Percentiles rank a stretch among this genome's conserved stretches.
Conservation (phyloP, 139 green algal genomes). For the Closterium sp. region DNA sequence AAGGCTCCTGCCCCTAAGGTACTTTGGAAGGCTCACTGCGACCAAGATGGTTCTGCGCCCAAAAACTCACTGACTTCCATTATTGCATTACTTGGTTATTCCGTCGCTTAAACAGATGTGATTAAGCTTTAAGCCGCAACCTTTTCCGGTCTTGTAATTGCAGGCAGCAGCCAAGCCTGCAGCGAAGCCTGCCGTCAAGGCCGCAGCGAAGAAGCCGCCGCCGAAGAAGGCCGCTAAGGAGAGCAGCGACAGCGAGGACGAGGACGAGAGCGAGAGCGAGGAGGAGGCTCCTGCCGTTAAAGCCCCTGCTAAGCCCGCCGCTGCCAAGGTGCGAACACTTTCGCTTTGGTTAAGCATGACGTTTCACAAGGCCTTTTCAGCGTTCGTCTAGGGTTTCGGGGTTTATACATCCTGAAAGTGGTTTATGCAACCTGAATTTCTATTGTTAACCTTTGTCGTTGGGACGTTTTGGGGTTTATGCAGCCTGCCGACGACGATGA, state of each 20-base stretch:
- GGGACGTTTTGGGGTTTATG: background rate
- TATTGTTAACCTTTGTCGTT: too few relatives aligned
- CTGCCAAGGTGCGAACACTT: background rate
- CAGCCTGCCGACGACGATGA: background rate
- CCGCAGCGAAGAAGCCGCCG: background rate
- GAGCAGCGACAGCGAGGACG: background rate
- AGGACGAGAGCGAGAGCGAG: background rate
- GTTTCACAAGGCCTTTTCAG: too few relatives aligned
- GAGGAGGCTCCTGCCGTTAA: background rate
- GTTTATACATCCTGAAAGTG: too few relatives aligned
- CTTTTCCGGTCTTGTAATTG: background rate
- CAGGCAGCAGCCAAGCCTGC: conserved; percentile 28
- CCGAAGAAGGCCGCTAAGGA: background rate
- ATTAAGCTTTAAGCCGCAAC: background rate
- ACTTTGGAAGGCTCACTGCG: background rate
- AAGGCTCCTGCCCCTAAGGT: background rate
- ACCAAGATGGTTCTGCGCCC: too few relatives aligned
- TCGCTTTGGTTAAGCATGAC: background rate
- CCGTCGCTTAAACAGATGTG: background rate
- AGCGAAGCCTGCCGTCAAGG: background rate
- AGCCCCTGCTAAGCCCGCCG: background rate
- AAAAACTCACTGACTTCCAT: background rate
- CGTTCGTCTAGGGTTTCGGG: too few relatives aligned
- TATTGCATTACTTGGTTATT: background rate
- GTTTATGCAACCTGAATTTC: too few relatives aligned